Evolutionary conservation across 2,329 filamentous ascomycete species (phyloP).

Genomic region (Rhexocercosporidium sp.): DNA sequence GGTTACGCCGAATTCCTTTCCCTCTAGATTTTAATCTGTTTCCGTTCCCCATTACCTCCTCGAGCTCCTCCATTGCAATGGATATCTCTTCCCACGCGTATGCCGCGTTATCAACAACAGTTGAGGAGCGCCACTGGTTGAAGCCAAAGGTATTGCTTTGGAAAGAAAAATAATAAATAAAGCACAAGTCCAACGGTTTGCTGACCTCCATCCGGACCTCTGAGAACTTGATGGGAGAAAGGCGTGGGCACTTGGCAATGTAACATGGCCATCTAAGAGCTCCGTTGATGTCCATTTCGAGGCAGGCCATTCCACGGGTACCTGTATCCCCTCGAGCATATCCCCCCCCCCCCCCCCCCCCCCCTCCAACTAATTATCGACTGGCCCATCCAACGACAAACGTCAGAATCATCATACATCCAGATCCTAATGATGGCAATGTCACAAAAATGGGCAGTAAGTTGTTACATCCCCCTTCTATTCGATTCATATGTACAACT

Average conservation of each 20-base stretch:
- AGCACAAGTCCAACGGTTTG: background rate
- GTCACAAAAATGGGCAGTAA: background rate
- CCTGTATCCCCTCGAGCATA: background rate
- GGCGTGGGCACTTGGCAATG: background rate
- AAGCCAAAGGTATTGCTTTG: background rate
- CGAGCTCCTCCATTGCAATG: background rate
- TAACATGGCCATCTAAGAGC: too few species aligned
- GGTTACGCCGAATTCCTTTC: background rate
- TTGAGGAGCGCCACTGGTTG: background rate
- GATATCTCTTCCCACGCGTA: background rate
- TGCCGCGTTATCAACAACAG: background rate
- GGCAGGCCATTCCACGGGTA: background rate
- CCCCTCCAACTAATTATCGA: too few species aligned
- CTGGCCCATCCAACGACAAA: too few species aligned
- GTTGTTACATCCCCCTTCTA: conserved; percentile 10
- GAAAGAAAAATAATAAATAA: background rate
- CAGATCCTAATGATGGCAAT: background rate
- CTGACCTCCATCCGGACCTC: background rate
- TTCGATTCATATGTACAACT: conserved; percentile 47
- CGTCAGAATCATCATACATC: background rate
- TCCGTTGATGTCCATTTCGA: background rate
- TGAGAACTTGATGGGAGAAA: background rate
- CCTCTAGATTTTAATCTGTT: background rate
- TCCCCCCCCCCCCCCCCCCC: too few species aligned
- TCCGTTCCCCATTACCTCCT: too few species aligned